A percentile compares a stretch with the other conserved stretches of the same genome.
Conservation (phyloP, 148 eudicot genomes). For the Suaeda aralocaspica region DNA sequence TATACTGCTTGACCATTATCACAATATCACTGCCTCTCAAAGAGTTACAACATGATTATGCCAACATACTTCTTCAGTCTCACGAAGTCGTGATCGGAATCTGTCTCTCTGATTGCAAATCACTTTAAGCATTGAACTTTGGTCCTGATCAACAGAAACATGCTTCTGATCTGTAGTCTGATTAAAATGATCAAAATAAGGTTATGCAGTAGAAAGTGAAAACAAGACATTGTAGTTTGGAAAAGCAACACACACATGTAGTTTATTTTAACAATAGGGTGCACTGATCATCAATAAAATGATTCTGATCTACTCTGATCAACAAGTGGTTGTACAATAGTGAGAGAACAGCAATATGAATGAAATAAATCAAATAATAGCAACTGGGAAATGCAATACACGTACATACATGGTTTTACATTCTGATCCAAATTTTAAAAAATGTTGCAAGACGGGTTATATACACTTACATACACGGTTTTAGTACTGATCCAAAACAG, state of each 20-base stretch:
- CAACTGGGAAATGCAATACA: neutral
- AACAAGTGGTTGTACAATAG: slow-evolving; percentile 16
- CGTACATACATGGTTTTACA: neutral
- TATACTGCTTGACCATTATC: neutral
- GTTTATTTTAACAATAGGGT: neutral
- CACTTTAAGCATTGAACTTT: slow-evolving; percentile 97
- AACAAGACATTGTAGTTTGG: neutral
- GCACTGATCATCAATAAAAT: slow-evolving; percentile 52
- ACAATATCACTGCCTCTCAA: neutral
- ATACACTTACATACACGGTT: neutral
- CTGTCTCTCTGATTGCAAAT: slow-evolving; percentile 98
- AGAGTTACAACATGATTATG: neutral
- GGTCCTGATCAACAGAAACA: slow-evolving; percentile 73
- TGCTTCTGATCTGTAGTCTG: slow-evolving; percentile 82
- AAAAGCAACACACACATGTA: too few relatives aligned
- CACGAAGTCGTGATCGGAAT: slow-evolving; percentile 80
- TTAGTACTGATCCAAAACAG: too few relatives aligned
- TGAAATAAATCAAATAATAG: neutral
- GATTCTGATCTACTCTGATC: slow-evolving; percentile 76
- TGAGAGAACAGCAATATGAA: neutral
- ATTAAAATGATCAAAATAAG: slow-evolving; percentile 22
- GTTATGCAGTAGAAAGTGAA: slow-evolving; percentile 11
- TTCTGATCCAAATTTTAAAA: neutral
- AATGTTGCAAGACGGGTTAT: too few relatives aligned
- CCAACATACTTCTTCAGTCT: slow-evolving; percentile 81